phyloP scores from a whole-genome alignment of 106 monocot genomes.

The Acorus gramineus region DNA sequence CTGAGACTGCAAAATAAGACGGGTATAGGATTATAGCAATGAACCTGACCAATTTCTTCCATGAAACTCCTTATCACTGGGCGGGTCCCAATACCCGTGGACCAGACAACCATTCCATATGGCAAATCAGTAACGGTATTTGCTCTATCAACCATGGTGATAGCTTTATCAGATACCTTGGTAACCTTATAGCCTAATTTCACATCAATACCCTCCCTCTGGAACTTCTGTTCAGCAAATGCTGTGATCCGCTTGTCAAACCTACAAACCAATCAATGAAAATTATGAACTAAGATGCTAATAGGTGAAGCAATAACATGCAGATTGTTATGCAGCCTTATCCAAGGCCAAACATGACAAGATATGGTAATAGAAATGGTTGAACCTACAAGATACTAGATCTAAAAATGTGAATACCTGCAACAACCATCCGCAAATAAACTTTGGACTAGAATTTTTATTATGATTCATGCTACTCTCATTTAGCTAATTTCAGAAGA shows the following conservation, averaged over 20 bases:
- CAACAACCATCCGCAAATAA: too few relatives aligned
- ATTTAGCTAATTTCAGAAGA: too few relatives aligned
- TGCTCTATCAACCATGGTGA: conserved; percentile 41
- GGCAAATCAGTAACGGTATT: conserved; percentile 29
- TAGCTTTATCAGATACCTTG: conserved; percentile 53
- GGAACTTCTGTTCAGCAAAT: conserved; percentile 66
- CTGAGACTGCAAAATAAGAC: not conserved
- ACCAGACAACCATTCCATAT: conserved; percentile 90
- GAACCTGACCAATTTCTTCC: conserved; percentile 77
- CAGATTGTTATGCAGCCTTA: too few relatives aligned
- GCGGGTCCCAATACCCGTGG: conserved; percentile 77
- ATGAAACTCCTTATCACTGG: conserved; percentile 67
- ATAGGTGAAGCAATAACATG: too few relatives aligned
- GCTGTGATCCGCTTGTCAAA: conserved; percentile 62
- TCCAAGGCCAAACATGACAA: too few relatives aligned
- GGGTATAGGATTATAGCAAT: not conserved
- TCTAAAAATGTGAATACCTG: too few relatives aligned
- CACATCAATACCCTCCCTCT: conserved; percentile 65
- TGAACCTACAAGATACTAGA: too few relatives aligned
- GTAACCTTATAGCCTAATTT: conserved; percentile 49
- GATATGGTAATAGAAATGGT: too few relatives aligned
- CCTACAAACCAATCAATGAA: conserved; percentile 13
- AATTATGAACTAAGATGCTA: too few relatives aligned
- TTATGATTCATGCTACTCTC: too few relatives aligned
- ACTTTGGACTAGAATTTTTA: too few relatives aligned